phyloP scores from a whole-genome alignment of 352 stramenopile species.

The Phytophthora citrophthora region DNA sequence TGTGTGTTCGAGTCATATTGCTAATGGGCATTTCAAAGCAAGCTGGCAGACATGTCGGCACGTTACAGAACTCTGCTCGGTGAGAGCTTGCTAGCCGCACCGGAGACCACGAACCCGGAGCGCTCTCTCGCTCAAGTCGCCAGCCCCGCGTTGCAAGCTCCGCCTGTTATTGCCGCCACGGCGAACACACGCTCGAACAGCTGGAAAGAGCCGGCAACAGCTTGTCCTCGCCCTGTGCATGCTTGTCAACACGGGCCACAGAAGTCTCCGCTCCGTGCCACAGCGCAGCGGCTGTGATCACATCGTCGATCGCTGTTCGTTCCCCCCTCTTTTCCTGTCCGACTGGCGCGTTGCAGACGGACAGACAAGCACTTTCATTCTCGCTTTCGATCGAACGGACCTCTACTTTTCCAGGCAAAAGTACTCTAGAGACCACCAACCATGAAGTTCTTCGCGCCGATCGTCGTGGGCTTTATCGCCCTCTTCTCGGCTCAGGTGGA shows the following conservation, averaged over 20 bases:
- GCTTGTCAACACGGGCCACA: constrained; percentile 23
- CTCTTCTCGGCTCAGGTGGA: constrained; percentile 44
- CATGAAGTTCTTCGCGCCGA: constrained; percentile 48
- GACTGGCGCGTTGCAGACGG: constrained; percentile 13
- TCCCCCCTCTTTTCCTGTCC: constrained; percentile 23
- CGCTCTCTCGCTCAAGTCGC: constrained; percentile 15
- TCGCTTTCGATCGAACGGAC: constrained; percentile 16
- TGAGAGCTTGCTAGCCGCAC: neutral
- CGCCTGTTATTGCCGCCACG: constrained; percentile 16
- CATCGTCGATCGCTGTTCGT: constrained; percentile 24
- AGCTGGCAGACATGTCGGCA: neutral
- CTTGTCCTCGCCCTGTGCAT: constrained; percentile 23
- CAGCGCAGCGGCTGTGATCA: constrained; percentile 6
- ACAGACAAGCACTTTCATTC: constrained; percentile 31
- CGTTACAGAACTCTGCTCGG: neutral
- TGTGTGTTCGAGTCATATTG: constrained; percentile 22
- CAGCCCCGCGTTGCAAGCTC: neutral
- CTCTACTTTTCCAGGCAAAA: constrained; percentile 38
- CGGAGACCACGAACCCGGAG: constrained; percentile 3
- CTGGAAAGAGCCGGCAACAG: constrained; percentile 29
- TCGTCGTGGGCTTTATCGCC: constrained; percentile 43
- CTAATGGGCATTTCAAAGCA: constrained; percentile 12
- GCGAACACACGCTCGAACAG: constrained; percentile 8
- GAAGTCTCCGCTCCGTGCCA: constrained; percentile 22
- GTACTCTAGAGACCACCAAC: constrained; percentile 21